Base-by-base conservation (phyloP, 208 protist species). In the Acanthamoeba lenticulata region DNA sequence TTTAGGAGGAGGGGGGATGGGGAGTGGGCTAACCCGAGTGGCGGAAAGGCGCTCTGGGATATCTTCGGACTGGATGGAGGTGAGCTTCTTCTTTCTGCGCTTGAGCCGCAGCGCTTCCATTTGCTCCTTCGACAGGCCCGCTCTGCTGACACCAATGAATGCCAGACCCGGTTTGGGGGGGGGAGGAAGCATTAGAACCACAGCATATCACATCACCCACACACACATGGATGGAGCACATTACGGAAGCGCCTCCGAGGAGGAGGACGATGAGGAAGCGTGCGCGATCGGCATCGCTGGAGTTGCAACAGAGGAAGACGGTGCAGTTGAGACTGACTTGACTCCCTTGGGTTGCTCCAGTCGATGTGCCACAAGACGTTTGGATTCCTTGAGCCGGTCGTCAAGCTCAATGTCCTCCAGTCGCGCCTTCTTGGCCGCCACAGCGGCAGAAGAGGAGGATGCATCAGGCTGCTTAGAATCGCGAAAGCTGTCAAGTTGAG, bases 311-410 rank as follows among this genome's bases (percentile, higher is more conserved):
- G 62, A 72, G 62, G 29, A 72, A 21, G 62, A 5, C 11, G 32
- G 11, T 62, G 55, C 15, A 24, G 55, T 62, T 24, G 55, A 62
- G 19, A 9, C 60, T 1, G 60, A 11, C 60, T 69, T 69, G 60
- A 42, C 42, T 13, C 34, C 72, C 42, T 83, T 83, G 42, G 72
- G 72, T 34, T 83, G 72, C 40, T 83, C 72, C 7, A 83, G 72
- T 32, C 42, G 29, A 24, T 32, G 72, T 36, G 72, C 72, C 72
- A 83, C 72, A 19, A 83, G 42, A 21, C 72, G 72, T 34, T 83
- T 83, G 72, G 72, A 83, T 27, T 49, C 42, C 42, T 83, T 42
- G 42, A 83, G 72, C 0, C 42, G 40, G 34, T 83, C 72, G 5
- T 83, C 72, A 0, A 83, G 72, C 29, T 83, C 40, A 40, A 83